Base-by-base conservation (phyloP, 2,329 filamentous ascomycete genomes). In the Coniochaeta hoffmannii region DNA sequence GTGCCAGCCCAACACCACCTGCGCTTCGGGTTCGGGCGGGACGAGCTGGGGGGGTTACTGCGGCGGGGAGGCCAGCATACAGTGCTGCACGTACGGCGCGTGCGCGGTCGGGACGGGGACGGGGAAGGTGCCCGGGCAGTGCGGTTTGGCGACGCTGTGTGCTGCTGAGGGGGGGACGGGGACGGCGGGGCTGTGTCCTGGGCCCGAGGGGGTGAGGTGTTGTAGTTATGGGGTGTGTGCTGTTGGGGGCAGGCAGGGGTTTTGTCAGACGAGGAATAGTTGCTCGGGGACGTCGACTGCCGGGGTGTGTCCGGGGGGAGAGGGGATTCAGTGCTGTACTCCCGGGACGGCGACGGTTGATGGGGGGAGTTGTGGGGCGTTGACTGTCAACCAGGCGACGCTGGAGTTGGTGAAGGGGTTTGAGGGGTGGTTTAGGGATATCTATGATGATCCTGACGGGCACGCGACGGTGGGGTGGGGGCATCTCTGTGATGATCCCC, bases 401-500 rank as follows among this genome's bases (percentile, higher is more conserved):
- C 26, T 50, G 46, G 46, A 50, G 46, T 26, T 50, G 46, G 17
- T 50, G 7, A 30, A 50, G 46, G 26, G 26, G 46, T 50, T 50
- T 50, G 46, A 50, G 46, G 46, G 46, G 46, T 50, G 46, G 46
- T 50, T 50, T 22, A 24, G 26, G 14, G 28, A 50, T 32, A 50
- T 50, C 14, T 50, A 65, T 55, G 61, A 55, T 6, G 76, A 79
- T 57, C 72, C 75, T 17, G 70, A 71, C 46, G 76, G 76, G 28
- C 65, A 74, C 26, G 74, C 75, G 0, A 80, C 75, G 4, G 72
- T 80, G 0, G 77, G 77, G 3, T 79, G 78, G 58, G 77, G 77
- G 15, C 78, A 80, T 60, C 67, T 76, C 10, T 80, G 77, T 65
- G 57, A 62, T 32, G 66, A 71, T 9, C 58, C 64, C 8, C 65